Conservation (phyloP, 305 asterid species). For the Fraxinus albicans region DNA sequence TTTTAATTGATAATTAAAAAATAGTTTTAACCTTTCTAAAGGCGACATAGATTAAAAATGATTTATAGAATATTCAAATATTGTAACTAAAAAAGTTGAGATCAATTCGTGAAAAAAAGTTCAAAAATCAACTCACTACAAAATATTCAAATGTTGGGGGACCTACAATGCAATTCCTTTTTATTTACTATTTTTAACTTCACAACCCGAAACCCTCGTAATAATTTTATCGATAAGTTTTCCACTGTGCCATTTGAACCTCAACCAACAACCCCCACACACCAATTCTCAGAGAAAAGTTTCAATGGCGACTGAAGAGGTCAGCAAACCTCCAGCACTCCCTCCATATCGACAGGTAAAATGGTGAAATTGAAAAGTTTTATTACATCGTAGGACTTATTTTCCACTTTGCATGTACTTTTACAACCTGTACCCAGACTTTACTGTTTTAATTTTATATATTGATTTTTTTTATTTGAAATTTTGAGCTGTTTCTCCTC, state of each 20-base stretch:
- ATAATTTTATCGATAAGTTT: conserved; percentile 22
- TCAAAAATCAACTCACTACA: background rate
- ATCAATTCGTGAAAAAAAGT: background rate
- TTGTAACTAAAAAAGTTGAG: background rate
- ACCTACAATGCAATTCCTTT: background rate
- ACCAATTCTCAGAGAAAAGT: background rate
- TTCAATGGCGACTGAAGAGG: conserved; percentile 9
- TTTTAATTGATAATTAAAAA: background rate
- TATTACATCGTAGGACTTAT: background rate
- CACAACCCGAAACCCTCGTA: conserved; percentile 3
- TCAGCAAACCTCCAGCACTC: background rate
- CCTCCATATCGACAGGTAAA: conserved; percentile 12
- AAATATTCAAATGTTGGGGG: background rate
- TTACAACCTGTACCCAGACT: background rate
- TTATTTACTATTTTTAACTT: background rate
- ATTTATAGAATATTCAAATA: no score
- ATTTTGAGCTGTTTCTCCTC: background rate
- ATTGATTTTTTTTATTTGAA: background rate
- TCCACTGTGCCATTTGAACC: background rate
- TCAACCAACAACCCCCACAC: background rate
- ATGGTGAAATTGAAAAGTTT: background rate
- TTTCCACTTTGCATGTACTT: conserved; percentile 9
- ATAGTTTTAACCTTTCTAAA: no score
- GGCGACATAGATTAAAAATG: background rate
- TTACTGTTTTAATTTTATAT: background rate